Conservation (phyloP, 176 grass and related monocot species). For the Panicum miliaceum region DNA sequence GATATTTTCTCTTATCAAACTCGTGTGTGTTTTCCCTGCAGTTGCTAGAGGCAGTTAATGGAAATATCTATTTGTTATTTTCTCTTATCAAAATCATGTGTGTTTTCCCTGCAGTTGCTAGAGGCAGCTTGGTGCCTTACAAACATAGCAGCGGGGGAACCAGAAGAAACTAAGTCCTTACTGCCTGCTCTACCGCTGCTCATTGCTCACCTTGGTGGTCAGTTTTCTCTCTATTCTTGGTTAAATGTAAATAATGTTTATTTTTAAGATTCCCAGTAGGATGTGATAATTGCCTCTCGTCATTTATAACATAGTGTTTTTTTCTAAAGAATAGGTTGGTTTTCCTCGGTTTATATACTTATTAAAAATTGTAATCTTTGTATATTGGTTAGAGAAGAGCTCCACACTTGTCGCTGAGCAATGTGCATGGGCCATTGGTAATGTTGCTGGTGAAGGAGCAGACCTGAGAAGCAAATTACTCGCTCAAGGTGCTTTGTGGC, state of each 20-base stretch:
- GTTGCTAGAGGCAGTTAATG: constrained; percentile 96
- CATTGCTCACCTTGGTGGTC: constrained; percentile 95
- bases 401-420: constrained; percentile 78
- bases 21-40: constrained; percentile 50
- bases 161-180: constrained; percentile 84
- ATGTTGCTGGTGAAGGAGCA: constrained; percentile 91
- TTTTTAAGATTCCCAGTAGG: neutral
- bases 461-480: constrained; percentile 90
- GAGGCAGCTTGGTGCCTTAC: constrained; percentile 98
- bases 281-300: neutral
- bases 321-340: constrained; percentile 24
- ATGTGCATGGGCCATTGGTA: constrained; percentile 96
- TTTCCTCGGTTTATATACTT: constrained; percentile 38
- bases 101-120: constrained; percentile 73
- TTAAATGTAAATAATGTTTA: constrained; percentile 25
- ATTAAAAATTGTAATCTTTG: constrained; percentile 27
- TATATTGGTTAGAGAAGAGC: constrained; percentile 84
- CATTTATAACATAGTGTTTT: too few relatives aligned
- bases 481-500: constrained; percentile 79
- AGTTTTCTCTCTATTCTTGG: constrained; percentile 46
- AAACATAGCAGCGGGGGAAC: constrained; percentile 88
- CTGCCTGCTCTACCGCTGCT: constrained; percentile 88
- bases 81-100: constrained; percentile 40
- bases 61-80: neutral
- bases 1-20: constrained; percentile 31